Base-by-base conservation (phyloP, 1,284 basidiomycete genomes). In the Leccinum griseonigrum region DNA sequence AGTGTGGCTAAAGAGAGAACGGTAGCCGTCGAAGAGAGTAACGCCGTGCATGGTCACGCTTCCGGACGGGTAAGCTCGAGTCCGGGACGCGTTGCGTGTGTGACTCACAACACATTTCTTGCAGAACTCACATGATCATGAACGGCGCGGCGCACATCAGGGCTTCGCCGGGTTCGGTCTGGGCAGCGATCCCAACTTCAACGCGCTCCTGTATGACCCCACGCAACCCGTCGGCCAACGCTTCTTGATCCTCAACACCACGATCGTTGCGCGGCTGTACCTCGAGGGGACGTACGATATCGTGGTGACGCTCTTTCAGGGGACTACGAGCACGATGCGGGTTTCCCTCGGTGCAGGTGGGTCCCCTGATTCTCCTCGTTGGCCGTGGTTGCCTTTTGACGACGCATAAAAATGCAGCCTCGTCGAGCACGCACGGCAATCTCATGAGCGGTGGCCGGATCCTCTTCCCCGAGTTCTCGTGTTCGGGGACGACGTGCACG, bases 231-330 rank as follows among this genome's bases (percentile, higher is more conserved):
- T 85, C 36, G 78, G 80, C n/a, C 81, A 84, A 58, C 85, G 91
- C 64, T 78, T 87, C 66, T 85, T 90, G 64, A 82, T 90, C 76
- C 79, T 88, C 65, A 77, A 81, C 71, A 81, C 73, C 14, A 92
- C 90, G 16, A 88, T 85, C 60, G 87, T 93, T 36, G 85, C 92
- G 11, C 86, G 94, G 26, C 70, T 95, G 70, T 95, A 95, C 68
- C 85, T 87, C 53, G 79, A 81, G 2, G 78, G 79, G 22, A 67
- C 71, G 14, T 83, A 85, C 64, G 68, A 70, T 1, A 86, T 91
- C 66, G 77, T 71, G 9, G 82, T 90, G 40, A 78, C 77, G 22
- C 75, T 88, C 1, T 79, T 76, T 73, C 83, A 89, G 48, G 87
- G 87, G 6, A 78, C 78, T 7, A 83, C 80, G 0, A 64, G 75